Evolutionary conservation across 2,329 filamentous ascomycete species (phyloP).

Genomic region (Zymoseptoria pseudotritici): DNA sequence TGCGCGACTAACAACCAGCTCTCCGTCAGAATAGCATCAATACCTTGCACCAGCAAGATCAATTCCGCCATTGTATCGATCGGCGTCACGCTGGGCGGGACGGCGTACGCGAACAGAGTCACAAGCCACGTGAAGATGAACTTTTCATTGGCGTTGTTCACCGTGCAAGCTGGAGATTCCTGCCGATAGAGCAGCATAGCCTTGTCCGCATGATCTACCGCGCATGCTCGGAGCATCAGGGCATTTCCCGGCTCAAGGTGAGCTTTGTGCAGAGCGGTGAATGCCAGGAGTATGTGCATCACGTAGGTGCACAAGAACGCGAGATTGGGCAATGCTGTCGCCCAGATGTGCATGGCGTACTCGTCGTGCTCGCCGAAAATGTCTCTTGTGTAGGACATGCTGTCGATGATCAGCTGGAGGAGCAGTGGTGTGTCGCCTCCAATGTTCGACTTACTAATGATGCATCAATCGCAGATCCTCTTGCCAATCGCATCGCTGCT

Average conservation of each 20-base stretch:
- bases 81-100: constrained; percentile 22
- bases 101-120: constrained; percentile 23
- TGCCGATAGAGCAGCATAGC: constrained; percentile 22
- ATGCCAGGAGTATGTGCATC: constrained; percentile 26
- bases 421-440: neutral
- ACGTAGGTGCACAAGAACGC: constrained; percentile 23
- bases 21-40: constrained; percentile 19
- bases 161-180: constrained; percentile 11
- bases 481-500: constrained; percentile 21
- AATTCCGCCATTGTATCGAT: constrained; percentile 26
- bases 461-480: constrained; percentile 27
- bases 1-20: constrained; percentile 24
- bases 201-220: constrained; percentile 26
- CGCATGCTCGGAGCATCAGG: constrained; percentile 18
- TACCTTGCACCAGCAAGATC: constrained; percentile 21
- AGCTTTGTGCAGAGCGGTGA: constrained; percentile 25
- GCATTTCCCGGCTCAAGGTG: constrained; percentile 18
- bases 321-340: constrained; percentile 21
- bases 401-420: neutral
- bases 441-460: constrained; percentile 12
- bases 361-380: constrained; percentile 20
- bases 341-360: constrained; percentile 21
- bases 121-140: constrained; percentile 25
- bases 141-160: constrained; percentile 23
- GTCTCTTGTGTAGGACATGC: constrained; percentile 15